These are phyloP conservation scores for Penicillium sp. DNA, from an alignment of 2,329 filamentous ascomycete genomes.

Conservation along the genomic window DNA sequence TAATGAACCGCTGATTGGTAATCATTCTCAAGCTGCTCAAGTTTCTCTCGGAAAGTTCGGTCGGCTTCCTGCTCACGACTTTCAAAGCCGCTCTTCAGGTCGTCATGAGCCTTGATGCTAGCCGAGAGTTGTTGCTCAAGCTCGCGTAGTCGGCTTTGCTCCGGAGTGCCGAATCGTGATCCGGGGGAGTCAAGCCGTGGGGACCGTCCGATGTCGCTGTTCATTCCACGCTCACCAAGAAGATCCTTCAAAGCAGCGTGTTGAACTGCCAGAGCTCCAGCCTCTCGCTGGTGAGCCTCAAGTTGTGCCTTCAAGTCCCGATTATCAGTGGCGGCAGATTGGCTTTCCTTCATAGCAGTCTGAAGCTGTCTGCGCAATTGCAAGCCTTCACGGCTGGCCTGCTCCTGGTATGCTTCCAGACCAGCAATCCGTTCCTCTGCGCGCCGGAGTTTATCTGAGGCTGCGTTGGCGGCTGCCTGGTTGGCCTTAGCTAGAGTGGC, in stretches of 20 bases:
- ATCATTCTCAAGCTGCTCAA: slow-evolving; percentile 91
- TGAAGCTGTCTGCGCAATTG: slow-evolving; percentile 88
- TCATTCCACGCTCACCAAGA: slow-evolving; percentile 82
- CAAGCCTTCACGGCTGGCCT: slow-evolving; percentile 89
- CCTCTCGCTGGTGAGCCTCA: slow-evolving; percentile 82
- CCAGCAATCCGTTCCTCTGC: slow-evolving; percentile 97
- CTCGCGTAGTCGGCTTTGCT: slow-evolving; percentile 74
- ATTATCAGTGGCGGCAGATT: slow-evolving; percentile 76
- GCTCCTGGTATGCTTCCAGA: slow-evolving; percentile 94
- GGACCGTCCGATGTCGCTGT: slow-evolving; percentile 65
- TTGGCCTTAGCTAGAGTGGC: slow-evolving; percentile 82
- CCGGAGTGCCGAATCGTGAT: slow-evolving; percentile 73
- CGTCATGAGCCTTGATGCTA: slow-evolving; percentile 76
- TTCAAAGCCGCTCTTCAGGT: slow-evolving; percentile 75
- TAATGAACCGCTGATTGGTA: slow-evolving; percentile 98
- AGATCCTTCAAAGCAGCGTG: slow-evolving; percentile 92
- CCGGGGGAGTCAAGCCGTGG: slow-evolving; percentile 71
- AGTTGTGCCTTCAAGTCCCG: slow-evolving; percentile 78
- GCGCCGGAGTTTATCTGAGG: slow-evolving; percentile 82
- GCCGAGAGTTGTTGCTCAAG: slow-evolving; percentile 83
- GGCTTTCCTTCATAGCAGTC: slow-evolving; percentile 75
- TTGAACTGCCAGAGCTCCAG: slow-evolving; percentile 90
- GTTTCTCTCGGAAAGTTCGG: slow-evolving; percentile 83
- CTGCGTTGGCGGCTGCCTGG: slow-evolving; percentile 80
- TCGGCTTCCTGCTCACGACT: slow-evolving; percentile 83